phyloP scores from a whole-genome alignment of 139 green algal species.

The Chlamydomonas sphaeroides region DNA sequence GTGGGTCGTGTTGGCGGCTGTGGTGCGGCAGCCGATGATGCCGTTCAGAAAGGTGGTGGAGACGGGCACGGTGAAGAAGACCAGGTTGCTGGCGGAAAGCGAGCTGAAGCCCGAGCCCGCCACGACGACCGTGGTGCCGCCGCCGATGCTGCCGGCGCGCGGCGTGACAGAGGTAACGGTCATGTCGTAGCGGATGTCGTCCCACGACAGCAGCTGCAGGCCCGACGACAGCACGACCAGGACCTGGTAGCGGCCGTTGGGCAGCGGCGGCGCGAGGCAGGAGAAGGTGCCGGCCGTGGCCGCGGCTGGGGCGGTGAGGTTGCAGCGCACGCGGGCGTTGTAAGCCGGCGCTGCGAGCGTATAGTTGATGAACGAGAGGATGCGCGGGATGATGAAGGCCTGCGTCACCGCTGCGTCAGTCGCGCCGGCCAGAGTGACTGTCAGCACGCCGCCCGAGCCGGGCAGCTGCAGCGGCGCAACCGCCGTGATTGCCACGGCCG shows the following conservation, averaged over 20 bases:
- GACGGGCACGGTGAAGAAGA: slow-evolving; percentile 43
- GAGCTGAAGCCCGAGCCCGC: slow-evolving; percentile 43
- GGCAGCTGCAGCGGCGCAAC: neutral
- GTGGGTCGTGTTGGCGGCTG: neutral
- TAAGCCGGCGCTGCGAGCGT: neutral
- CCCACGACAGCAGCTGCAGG: slow-evolving; percentile 11
- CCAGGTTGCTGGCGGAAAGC: neutral
- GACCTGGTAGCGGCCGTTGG: slow-evolving; percentile 30
- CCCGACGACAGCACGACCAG: slow-evolving; percentile 13
- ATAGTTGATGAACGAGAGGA: neutral
- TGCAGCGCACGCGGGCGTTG: neutral
- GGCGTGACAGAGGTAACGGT: slow-evolving; percentile 29
- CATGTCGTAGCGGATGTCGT: slow-evolving; percentile 16
- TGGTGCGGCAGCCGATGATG: slow-evolving; percentile 18
- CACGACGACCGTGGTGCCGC: slow-evolving; percentile 43
- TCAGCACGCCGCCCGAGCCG: slow-evolving; percentile 11
- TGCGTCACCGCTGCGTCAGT: neutral
- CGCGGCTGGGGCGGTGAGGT: neutral
- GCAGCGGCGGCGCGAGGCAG: neutral
- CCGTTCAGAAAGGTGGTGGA: slow-evolving; percentile 49
- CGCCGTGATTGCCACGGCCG: neutral
- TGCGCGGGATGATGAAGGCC: neutral
- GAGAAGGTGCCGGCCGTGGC: neutral
- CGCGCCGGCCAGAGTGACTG: neutral
- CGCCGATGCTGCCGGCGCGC: slow-evolving; percentile 42